Percentiles rank a stretch among this genome's conserved stretches.
Conservation (phyloP, 2,329 filamentous ascomycete species). For the Colletotrichum sp. region DNA sequence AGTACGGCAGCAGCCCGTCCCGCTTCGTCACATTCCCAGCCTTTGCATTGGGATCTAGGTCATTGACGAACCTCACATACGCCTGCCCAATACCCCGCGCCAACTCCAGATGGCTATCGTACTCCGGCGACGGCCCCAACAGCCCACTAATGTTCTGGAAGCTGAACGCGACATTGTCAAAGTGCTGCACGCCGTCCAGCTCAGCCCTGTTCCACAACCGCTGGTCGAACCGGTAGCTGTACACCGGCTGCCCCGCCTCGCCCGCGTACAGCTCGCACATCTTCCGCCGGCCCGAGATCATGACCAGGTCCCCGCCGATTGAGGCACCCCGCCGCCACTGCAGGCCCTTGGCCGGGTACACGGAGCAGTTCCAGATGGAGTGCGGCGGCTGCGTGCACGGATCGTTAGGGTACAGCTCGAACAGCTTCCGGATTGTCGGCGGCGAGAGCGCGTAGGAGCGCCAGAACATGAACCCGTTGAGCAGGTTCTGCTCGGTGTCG, state of each 20-base stretch:
- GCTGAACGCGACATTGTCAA: conserved; percentile 54
- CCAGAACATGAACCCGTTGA: conserved; percentile 45
- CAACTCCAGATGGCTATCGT: conserved; percentile 38
- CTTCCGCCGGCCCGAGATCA: conserved; percentile 50
- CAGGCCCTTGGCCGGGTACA: conserved; percentile 34
- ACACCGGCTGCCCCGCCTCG: conserved; percentile 37
- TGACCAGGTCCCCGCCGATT: conserved; percentile 53
- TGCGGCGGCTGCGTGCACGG: conserved; percentile 51
- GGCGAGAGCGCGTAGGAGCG: conserved; percentile 50
- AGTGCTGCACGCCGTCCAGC: conserved; percentile 48
- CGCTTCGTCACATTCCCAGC: not conserved
- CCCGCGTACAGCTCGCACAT: conserved; percentile 46
- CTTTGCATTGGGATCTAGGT: conserved; percentile 44
- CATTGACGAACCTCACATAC: conserved; percentile 48
- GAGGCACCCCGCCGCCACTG: conserved; percentile 50
- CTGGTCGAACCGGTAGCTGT: conserved; percentile 56
- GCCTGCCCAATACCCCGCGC: conserved; percentile 42
- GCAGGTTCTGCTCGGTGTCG: conserved; percentile 48
- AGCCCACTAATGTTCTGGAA: conserved; percentile 55
- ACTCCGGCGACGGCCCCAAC: conserved; percentile 48
- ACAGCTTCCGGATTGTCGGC: conserved; percentile 44
- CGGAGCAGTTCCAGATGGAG: conserved; percentile 40
- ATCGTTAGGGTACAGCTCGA: conserved; percentile 53
- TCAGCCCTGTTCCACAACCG: conserved; percentile 43
- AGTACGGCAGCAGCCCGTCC: conserved; percentile 35